Evolutionary conservation across 2,329 filamentous ascomycete genomes (phyloP).

Genomic region (Fusarium robinianum): DNA sequence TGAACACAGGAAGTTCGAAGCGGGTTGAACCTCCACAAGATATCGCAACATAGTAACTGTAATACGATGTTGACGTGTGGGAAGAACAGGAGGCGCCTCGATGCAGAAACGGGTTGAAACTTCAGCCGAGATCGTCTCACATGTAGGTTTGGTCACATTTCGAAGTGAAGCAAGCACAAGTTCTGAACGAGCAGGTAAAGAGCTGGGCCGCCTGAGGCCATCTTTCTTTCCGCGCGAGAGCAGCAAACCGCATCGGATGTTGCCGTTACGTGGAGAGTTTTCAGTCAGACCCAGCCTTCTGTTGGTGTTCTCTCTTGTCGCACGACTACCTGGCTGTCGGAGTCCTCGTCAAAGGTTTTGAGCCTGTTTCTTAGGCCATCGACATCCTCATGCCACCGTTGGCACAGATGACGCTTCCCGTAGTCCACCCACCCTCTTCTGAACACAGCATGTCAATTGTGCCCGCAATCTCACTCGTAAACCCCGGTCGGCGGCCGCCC

Average conservation of each 20-base stretch:
- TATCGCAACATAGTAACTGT: neutral
- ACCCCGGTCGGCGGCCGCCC: constrained; percentile 43
- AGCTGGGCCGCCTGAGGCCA: too few species aligned
- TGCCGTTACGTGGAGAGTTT: constrained; percentile 5
- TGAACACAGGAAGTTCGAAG: too few species aligned
- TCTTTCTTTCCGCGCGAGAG: constrained; percentile 4
- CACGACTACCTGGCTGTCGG: neutral
- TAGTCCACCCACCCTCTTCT: constrained; percentile 69
- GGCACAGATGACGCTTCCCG: constrained; percentile 72
- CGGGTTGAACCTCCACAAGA: too few species aligned
- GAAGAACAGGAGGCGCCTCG: neutral
- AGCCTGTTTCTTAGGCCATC: constrained; percentile 34
- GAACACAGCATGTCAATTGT: constrained; percentile 73
- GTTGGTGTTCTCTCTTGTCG: neutral
- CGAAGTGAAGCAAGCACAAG: neutral
- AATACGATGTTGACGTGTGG: neutral
- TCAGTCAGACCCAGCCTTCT: too few species aligned
- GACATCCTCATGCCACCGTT: constrained; percentile 60
- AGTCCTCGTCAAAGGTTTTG: neutral
- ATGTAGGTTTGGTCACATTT: constrained; percentile 1
- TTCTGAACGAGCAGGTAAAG: neutral
- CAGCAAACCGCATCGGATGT: constrained; percentile 16
- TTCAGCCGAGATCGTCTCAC: constrained; percentile 2
- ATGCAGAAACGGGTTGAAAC: neutral
- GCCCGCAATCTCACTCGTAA: constrained; percentile 64